Conservation (phyloP, 139 green algal species). For the Coelastrella sp. region DNA sequence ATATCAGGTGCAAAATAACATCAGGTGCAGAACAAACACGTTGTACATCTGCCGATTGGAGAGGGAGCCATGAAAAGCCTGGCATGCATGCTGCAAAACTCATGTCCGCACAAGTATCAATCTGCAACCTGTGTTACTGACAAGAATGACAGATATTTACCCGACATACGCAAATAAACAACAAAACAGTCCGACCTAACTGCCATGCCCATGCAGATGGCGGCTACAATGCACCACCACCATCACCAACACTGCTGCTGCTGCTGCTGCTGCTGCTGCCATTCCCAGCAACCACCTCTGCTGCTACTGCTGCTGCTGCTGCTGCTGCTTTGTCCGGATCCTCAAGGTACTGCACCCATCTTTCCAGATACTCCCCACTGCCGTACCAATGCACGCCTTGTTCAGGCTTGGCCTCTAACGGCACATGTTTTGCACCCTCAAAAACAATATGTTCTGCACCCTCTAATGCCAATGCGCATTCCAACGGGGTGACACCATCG, state of each 20-base stretch:
- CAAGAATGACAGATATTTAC: too few relatives aligned
- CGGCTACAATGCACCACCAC: not conserved
- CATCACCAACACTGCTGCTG: not conserved
- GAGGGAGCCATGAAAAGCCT: too few relatives aligned
- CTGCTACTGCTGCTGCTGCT: constrained; percentile 3
- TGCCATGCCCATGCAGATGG: too few relatives aligned
- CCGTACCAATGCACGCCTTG: constrained; percentile 39
- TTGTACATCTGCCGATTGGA: too few relatives aligned
- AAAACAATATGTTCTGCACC: constrained; percentile 51
- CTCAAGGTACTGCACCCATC: constrained; percentile 30
- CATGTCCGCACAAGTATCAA: too few relatives aligned
- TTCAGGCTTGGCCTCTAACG: constrained; percentile 35
- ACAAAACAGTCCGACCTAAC: too few relatives aligned
- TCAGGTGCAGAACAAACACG: too few relatives aligned
- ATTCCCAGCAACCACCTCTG: not conserved
- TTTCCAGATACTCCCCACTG: constrained; percentile 16
- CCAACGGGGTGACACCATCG: constrained; percentile 56
- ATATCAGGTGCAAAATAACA: too few relatives aligned
- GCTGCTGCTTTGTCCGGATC: not conserved
- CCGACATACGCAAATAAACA: too few relatives aligned
- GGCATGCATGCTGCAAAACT: too few relatives aligned
- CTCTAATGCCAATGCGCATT: constrained; percentile 52
- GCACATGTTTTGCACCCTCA: constrained; percentile 56
- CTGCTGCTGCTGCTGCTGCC: constrained; percentile 21
- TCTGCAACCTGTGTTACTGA: too few relatives aligned